Base-by-base conservation (phyloP, 495 filamentous ascomycete genomes). In the Hyaloscypha variabilis region DNA sequence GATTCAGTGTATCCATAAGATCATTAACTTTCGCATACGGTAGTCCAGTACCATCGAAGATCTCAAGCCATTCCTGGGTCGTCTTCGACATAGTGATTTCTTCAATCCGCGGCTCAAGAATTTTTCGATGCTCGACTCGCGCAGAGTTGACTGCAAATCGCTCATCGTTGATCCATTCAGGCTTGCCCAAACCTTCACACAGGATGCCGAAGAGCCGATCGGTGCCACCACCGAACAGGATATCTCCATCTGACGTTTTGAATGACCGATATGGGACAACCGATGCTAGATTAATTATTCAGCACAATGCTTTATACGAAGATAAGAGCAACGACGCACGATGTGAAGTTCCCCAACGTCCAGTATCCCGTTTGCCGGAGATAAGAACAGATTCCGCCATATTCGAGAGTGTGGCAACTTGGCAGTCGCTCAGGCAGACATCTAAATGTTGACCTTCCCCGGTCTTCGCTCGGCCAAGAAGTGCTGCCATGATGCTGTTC, bases 1-100 rank as follows among this genome's bases (percentile, higher is more conserved):
- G 95, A 52, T 89, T 88, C 50, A 99, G 77, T 2, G 94, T 91
- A 10, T 80, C 82, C 74, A 94, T 87, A 13, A 99, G 87, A 72
- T 98, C 94, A 72, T 97, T 98, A 58, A 99, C 88, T 0, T 95
- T 90, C 1, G 94, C 91, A 78, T 98, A 98, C 11, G 95, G 95
- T 88, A 98, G 88, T 25, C 95, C 95, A 63, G 88, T 90, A 21
- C 91, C 92, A 69, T 97, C 92, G 36, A 99, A 87, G 19, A 96
- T 80, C 0, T 91, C 85, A 17, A 98, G 77, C 95, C 95, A 99
- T 72, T 97, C 90, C 64, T 87, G 78, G 2, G 94, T 97, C 8
- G 91, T 96, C 78, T 90, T 94, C 67, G 87, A 85, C 49, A 77
- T 75, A 11, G 91, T 96, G 55, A 88, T 85, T 50, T 78, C 79